Percentiles rank a stretch among this genome's conserved stretches.
Evolutionary conservation across 257 asterid species (phyloP).

Genomic region (Vinca minor): DNA sequence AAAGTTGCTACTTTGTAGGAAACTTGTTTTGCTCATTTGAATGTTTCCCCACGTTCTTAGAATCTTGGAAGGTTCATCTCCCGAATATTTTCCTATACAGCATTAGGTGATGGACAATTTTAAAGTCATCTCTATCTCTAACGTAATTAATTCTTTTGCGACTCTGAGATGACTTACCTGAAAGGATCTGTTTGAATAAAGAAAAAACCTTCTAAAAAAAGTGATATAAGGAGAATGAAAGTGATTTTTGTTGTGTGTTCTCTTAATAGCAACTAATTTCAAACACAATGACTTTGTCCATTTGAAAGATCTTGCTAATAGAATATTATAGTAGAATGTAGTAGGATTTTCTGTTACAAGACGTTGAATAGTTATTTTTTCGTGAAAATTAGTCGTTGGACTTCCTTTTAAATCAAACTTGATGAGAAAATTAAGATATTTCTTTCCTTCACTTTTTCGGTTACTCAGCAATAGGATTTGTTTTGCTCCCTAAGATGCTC

Average conservation of each 20-base stretch:
- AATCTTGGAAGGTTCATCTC: background rate
- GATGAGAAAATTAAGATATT: background rate
- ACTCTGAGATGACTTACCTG: background rate
- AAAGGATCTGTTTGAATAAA: background rate
- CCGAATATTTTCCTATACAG: background rate
- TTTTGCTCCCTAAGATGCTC: background rate
- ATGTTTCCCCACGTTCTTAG: background rate
- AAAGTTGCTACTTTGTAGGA: background rate
- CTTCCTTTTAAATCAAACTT: background rate
- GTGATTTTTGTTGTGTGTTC: no score
- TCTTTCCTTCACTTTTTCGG: background rate
- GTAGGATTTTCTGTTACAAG: background rate
- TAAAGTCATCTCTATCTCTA: background rate
- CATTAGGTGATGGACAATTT: background rate
- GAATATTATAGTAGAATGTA: background rate
- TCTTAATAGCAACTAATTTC: background rate
- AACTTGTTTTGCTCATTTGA: background rate
- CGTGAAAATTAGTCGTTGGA: background rate
- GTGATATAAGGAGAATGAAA: background rate
- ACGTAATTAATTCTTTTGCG: background rate
- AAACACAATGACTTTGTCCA: background rate
- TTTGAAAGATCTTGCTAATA: background rate
- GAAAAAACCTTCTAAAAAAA: background rate
- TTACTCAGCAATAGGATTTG: background rate
- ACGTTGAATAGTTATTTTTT: background rate